Evolutionary conservation across 352 stramenopile species (phyloP).

Genomic region (Globisporangium camurandrum): DNA sequence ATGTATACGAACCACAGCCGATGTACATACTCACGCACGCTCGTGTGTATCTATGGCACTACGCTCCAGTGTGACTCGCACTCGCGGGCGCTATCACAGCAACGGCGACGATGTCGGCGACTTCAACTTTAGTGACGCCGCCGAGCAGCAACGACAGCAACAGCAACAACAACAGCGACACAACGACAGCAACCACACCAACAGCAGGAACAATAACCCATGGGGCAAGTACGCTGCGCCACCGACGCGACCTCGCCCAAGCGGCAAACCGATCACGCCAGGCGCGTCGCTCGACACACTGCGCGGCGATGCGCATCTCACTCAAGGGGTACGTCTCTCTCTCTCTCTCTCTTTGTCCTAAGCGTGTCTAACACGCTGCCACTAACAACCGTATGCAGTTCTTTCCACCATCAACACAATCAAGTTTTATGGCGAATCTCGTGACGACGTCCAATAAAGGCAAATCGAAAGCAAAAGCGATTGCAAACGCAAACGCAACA

Average conservation of each 20-base stretch:
- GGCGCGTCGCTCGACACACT: constrained; percentile 7
- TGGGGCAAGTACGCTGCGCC: not conserved
- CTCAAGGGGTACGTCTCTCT: constrained; percentile 3
- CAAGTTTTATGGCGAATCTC: constrained; percentile 1
- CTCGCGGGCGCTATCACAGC: not conserved
- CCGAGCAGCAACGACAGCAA: not conserved
- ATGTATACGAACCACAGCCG: too few species aligned
- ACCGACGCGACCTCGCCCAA: constrained; percentile 10
- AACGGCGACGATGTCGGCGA: not conserved
- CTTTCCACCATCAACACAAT: not conserved
- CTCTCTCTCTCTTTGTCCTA: not conserved
- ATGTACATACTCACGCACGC: not conserved
- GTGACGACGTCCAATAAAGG: not conserved
- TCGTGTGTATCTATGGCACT: not conserved
- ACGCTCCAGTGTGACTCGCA: not conserved
- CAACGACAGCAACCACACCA: not conserved
- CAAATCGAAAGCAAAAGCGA: too few species aligned
- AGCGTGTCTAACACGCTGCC: not conserved
- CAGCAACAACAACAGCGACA: not conserved
- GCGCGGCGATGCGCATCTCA: constrained; percentile 6
- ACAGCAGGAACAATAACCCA: not conserved
- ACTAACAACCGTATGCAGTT: not conserved
- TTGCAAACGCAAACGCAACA: not conserved
- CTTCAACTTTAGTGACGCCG: not conserved
- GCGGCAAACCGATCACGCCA: constrained; percentile 8